Percentiles rank a stretch among this genome's conserved stretches.
Evolutionary conservation across 2,329 filamentous ascomycete species (phyloP).

Genomic region (Scytalidium lignicola): DNA sequence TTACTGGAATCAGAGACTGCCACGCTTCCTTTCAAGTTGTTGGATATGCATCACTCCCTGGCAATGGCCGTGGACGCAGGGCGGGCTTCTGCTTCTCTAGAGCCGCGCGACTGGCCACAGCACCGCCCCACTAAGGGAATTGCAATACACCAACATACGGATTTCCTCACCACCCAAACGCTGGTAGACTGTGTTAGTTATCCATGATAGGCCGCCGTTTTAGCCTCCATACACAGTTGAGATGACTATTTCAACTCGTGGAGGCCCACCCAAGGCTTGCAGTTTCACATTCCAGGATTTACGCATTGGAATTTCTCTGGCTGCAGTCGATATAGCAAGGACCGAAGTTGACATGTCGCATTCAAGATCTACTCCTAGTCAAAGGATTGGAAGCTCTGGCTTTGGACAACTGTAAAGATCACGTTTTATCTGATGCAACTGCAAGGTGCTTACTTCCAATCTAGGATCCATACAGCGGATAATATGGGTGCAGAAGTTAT

Average conservation of each 20-base stretch:
- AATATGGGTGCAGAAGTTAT: background rate
- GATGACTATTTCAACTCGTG: background rate
- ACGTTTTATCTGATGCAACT: background rate
- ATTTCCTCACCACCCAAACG: background rate
- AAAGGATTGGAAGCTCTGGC: background rate
- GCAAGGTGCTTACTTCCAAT: background rate
- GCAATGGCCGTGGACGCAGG: background rate
- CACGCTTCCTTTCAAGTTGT: background rate
- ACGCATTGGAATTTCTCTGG: background rate
- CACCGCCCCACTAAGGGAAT: background rate
- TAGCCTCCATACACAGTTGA: background rate
- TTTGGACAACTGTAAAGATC: background rate
- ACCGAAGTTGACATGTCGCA: background rate
- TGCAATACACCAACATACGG: background rate
- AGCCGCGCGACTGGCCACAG: background rate
- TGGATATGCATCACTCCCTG: background rate
- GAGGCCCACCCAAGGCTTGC: background rate
- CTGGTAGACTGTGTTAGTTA: background rate
- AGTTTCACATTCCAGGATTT: background rate
- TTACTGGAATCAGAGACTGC: background rate
- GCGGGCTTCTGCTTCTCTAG: background rate
- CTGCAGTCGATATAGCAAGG: background rate
- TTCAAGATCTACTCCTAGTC: background rate
- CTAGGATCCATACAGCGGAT: background rate
- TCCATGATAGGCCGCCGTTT: background rate